These are phyloP conservation scores for Acanthamoeba divionensis DNA, from an alignment of 208 protist species.

Conservation along the genomic window DNA sequence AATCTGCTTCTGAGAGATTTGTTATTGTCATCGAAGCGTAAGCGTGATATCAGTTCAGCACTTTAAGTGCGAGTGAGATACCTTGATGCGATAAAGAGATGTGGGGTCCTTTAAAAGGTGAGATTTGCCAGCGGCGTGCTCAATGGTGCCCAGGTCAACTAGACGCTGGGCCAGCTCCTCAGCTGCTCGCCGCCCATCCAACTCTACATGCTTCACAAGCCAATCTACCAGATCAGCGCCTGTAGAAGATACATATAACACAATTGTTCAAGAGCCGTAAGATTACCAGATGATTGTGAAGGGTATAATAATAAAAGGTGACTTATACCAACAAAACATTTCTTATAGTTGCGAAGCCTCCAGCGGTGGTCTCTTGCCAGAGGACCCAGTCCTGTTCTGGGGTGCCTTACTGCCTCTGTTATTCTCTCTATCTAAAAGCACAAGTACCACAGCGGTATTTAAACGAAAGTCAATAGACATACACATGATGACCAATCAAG, in stretches of 20 bases:
- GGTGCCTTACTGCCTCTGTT: not conserved
- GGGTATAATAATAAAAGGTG: not conserved
- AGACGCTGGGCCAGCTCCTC: constrained; percentile 21
- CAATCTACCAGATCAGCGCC: constrained; percentile 10
- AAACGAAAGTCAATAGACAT: not conserved
- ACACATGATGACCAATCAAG: not conserved
- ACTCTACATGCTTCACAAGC: not conserved
- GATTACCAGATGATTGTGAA: no score
- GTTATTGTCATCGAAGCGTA: no score
- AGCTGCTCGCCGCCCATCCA: not conserved
- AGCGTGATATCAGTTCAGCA: no score
- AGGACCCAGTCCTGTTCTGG: not conserved
- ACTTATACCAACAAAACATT: constrained; percentile 25
- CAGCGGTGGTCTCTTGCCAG: constrained; percentile 7
- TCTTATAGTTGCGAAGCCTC: constrained; percentile 37
- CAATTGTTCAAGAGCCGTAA: no score
- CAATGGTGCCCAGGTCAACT: not conserved
- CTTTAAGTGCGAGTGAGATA: not conserved
- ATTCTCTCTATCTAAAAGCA: not conserved
- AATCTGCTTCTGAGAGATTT: no score
- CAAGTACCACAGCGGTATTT: not conserved
- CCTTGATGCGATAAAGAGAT: not conserved
- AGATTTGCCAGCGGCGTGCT: not conserved
- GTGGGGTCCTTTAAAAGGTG: constrained; percentile 39
- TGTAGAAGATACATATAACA: not conserved